Conservation (phyloP, 768 basidiomycete species). For the Saitozyma sp. region DNA sequence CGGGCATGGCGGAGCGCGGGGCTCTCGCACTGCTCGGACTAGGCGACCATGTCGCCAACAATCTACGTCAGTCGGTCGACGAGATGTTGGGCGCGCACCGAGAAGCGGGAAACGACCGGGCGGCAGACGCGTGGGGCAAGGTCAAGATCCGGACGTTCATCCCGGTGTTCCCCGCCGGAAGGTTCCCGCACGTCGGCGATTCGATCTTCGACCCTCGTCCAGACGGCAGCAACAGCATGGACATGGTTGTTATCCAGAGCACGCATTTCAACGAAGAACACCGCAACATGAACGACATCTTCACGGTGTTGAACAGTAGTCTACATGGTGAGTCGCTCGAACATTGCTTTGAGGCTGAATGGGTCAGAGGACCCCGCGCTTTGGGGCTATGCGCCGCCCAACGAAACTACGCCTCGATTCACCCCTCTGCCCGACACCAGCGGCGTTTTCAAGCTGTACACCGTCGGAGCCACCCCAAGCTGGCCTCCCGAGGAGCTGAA, state of each 20-base stretch:
- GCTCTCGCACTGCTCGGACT: constrained; percentile 2
- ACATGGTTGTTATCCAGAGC: constrained; percentile 4
- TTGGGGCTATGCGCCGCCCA: constrained; percentile 7
- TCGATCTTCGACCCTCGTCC: neutral
- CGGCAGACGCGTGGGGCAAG: too few species aligned
- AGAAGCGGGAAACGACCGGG: neutral
- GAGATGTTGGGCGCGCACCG: neutral
- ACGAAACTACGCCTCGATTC: neutral
- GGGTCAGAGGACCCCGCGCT: neutral
- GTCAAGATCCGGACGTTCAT: too few species aligned
- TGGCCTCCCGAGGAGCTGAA: too few species aligned
- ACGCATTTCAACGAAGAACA: constrained; percentile 6
- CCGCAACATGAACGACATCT: neutral
- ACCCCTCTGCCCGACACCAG: neutral
- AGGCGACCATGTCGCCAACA: constrained; percentile 5
- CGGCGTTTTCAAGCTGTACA: too few species aligned
- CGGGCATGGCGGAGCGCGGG: neutral
- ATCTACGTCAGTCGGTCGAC: neutral
- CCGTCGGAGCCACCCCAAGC: too few species aligned
- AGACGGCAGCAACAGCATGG: neutral
- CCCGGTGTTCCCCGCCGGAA: neutral
- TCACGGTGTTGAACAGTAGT: neutral
- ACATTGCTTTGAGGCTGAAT: neutral
- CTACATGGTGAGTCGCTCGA: constrained; percentile 1
- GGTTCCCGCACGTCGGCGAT: neutral